Evolutionary conservation across 2,329 filamentous ascomycete genomes (phyloP).

Genomic region (Fusarium keratoplasticum): DNA sequence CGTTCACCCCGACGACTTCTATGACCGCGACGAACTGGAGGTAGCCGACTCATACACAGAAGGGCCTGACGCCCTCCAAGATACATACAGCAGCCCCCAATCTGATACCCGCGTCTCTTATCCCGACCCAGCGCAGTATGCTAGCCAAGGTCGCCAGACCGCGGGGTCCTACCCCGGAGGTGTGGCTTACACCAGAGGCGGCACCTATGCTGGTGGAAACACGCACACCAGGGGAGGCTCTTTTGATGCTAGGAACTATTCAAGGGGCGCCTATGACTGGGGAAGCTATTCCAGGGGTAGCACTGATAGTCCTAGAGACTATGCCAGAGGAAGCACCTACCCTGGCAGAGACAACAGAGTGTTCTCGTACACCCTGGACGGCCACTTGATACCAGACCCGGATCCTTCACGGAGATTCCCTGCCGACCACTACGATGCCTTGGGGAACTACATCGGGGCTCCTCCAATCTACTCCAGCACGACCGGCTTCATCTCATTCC

Average conservation of each 20-base stretch:
- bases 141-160: neutral
- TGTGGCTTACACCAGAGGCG: neutral
- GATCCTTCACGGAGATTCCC: slow-evolving; percentile 26
- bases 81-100: neutral
- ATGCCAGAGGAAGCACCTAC: slow-evolving; percentile 14
- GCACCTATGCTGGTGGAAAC: neutral
- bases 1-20: neutral
- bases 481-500: slow-evolving; percentile 23
- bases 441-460: slow-evolving; percentile 24
- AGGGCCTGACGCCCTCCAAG: neutral
- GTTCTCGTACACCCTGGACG: neutral
- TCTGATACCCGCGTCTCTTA: slow-evolving; percentile 14
- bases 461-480: slow-evolving; percentile 10
- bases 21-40: neutral
- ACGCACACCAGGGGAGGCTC: neutral
- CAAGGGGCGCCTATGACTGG: neutral
- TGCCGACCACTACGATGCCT: slow-evolving; percentile 26
- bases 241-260: neutral
- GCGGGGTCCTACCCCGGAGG: slow-evolving; percentile 3
- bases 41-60: neutral
- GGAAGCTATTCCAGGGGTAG: neutral
- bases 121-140: slow-evolving; percentile 19
- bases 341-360: neutral
- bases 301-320: neutral
- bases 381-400: slow-evolving; percentile 19